Base-by-base conservation (phyloP, 495 filamentous ascomycete genomes). In the Aspergillus steynii region DNA sequence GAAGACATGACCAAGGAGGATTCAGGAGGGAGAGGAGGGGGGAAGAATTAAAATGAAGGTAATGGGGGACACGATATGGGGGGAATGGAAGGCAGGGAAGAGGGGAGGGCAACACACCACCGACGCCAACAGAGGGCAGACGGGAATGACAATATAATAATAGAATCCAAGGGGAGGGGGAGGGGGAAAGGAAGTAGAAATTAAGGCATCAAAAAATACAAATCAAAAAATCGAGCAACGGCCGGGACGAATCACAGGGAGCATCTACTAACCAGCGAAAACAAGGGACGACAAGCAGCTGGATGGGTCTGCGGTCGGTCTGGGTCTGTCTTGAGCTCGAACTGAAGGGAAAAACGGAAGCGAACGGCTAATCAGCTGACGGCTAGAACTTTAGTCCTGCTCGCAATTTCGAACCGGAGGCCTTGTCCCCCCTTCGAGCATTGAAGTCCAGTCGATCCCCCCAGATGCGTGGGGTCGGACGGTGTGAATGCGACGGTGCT, bases 331-430 rank as follows among this genome's bases (percentile, higher is more conserved):
- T 58, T 60, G 54, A 57, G 59, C 58, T 57, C 57, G 46, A 37
- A 47, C 51, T 56, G 49, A 57, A 61, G 25, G 54, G 53, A 55
- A 55, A 55, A 32, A 27, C 63, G 62, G 61, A 67, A 66, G 68
- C 64, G 65, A 64, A 71, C 55, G 61, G 50, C 51, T 8, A 53
- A 67, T 66, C 68, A 66, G 68, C 64, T 66, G 65, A 71, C 55
- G 61, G 50, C 51, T 8, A 53, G n/a, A 32, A 6, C 29, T 27
- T 27, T 53, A 2, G 20, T 53, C 15, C 15, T 50, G 31, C 28
- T 47, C 5, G 9, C 27, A 2, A 7, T 50, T 14, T 50, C 26
- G 5, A 8, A 9, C 3, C 25, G 8, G 8, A n/a, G 12, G 3
- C 27, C 12, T 29, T 2, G 48, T 50, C 26, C 15, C 27, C 27